These are phyloP conservation scores for Mortierella sp. DNA, from an alignment of 371 early-diverging fungal species.

Conservation along the genomic window DNA sequence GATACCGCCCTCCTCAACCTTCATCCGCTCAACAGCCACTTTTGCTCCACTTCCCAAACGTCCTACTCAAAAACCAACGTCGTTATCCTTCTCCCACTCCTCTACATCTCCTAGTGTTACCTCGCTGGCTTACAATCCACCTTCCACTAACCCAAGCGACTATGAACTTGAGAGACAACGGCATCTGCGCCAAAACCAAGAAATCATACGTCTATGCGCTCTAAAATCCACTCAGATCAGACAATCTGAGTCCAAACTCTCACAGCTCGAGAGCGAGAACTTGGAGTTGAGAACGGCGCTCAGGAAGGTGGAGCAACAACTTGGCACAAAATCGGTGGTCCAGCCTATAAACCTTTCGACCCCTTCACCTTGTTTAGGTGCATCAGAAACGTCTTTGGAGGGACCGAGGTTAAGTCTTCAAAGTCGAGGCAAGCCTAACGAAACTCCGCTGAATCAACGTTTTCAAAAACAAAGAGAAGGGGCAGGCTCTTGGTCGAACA, in stretches of 20 bases:
- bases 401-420: background rate
- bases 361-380: background rate
- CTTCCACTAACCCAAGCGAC: background rate
- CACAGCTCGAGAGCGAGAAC: slow-evolving; percentile 33
- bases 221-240: slow-evolving; percentile 34
- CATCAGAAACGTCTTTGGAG: background rate
- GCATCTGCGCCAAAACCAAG: slow-evolving; percentile 31
- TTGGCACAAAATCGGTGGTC: background rate
- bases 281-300: slow-evolving; percentile 14
- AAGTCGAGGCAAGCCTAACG: background rate
- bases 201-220: slow-evolving; percentile 36
- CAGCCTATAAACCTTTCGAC: background rate
- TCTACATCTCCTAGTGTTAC: background rate
- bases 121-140: background rate
- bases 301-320: background rate
- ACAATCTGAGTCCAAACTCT: slow-evolving; percentile 24
- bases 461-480: background rate
- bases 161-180: background rate
- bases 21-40: background rate
- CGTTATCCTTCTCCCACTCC: background rate
- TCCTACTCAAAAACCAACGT: background rate
- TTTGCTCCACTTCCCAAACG: background rate
- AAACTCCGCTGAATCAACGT: background rate
- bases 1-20: background rate
- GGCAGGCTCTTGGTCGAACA: background rate